Conservation (phyloP, 2,329 filamentous ascomycete genomes). For the Pezicula carpinea region DNA sequence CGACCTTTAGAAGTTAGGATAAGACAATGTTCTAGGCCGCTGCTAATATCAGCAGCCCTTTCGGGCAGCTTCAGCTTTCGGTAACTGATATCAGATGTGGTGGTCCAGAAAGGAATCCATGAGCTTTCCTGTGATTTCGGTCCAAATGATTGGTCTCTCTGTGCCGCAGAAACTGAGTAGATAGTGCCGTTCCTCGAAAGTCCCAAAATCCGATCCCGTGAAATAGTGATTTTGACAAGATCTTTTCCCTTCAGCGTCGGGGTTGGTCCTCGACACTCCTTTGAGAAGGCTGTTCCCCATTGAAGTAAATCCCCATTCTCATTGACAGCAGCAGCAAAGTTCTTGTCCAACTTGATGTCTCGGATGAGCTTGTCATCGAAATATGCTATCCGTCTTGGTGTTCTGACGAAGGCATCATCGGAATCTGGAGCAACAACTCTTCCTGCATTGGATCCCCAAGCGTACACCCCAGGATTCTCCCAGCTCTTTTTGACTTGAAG, state of each 20-base stretch:
- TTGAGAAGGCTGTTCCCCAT: constrained; percentile 79
- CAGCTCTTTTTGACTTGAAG: constrained; percentile 80
- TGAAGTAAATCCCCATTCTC: constrained; percentile 87
- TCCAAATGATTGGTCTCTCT: constrained; percentile 62
- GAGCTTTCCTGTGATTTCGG: constrained; percentile 56
- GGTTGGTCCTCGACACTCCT: constrained; percentile 56
- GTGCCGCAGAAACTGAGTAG: constrained; percentile 78
- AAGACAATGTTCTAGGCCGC: constrained; percentile 81
- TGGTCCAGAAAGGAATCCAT: constrained; percentile 74
- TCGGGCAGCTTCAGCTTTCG: constrained; percentile 71
- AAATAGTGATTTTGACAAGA: constrained; percentile 70
- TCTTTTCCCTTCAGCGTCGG: constrained; percentile 78
- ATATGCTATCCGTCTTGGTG: constrained; percentile 69
- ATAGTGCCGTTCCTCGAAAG: constrained; percentile 70
- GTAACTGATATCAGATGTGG: constrained; percentile 59
- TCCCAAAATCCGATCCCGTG: constrained; percentile 77
- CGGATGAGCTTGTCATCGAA: constrained; percentile 82
- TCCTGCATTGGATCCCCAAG: constrained; percentile 86
- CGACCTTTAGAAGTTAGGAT: constrained; percentile 81
- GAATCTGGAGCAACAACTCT: constrained; percentile 82
- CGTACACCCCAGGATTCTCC: constrained; percentile 82
- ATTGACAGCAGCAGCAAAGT: constrained; percentile 80
- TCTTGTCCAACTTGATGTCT: constrained; percentile 79
- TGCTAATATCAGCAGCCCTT: constrained; percentile 66
- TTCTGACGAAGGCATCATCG: constrained; percentile 72